phyloP scores from a whole-genome alignment of 75 land plant species.

The Picea glauca region DNA sequence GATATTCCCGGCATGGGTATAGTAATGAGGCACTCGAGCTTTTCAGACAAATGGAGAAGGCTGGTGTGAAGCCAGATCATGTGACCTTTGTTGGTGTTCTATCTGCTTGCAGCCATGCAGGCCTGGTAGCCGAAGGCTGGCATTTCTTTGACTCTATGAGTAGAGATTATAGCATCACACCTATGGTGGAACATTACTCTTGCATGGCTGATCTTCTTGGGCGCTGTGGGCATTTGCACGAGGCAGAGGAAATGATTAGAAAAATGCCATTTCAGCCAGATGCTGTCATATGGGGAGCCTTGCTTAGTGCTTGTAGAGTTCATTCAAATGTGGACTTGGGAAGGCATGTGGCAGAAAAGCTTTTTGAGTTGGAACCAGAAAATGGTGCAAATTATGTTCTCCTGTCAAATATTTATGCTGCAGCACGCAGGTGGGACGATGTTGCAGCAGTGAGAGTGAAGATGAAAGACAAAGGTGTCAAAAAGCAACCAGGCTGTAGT shows the following conservation, averaged over 20 bases:
- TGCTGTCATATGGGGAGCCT: too few species aligned
- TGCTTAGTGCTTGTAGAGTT: too few species aligned
- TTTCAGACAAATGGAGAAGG: too few species aligned
- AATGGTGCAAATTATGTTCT: conserved; percentile 8
- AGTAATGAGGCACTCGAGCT: conserved; percentile 3
- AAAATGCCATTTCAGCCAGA: background rate
- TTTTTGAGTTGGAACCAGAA: conserved; percentile 8
- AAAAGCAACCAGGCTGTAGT: too few species aligned
- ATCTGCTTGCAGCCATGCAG: too few species aligned
- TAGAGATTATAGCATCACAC: conserved; percentile 4
- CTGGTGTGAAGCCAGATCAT: background rate
- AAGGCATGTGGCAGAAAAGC: background rate
- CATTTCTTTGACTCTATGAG: too few species aligned
- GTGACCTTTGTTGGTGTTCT: too few species aligned
- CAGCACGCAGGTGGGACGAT: background rate
- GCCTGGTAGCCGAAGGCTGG: too few species aligned
- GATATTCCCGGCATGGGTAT: conserved; percentile 22
- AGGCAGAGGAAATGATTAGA: background rate
- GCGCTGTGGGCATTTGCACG: background rate
- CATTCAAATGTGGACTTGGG: background rate
- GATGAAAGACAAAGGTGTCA: too few species aligned
- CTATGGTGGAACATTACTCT: conserved; percentile 1
- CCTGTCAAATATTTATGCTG: conserved; percentile 2
- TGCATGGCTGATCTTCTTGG: conserved; percentile 9
- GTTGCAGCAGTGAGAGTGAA: too few species aligned